Evolutionary conservation across 495 filamentous ascomycete genomes (phyloP), one percentile per base, ranked within the genome.

Genomic region (Talaromyces stipitatus): DNA sequence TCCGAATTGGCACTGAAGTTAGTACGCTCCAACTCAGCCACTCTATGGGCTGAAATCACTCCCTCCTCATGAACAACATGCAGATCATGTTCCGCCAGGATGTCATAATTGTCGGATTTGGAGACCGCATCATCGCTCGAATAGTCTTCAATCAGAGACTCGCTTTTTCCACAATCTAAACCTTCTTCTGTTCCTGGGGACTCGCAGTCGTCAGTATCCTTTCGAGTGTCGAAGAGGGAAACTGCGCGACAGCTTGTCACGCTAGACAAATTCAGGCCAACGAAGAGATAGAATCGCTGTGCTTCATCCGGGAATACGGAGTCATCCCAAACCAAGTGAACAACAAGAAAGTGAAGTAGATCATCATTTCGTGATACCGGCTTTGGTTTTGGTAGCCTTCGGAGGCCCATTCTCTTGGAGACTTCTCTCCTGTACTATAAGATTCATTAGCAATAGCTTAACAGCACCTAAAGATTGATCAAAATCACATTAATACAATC

Each of bases 271-370:
- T 56, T 46, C n/a, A 56, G n/a, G 30, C 36, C 22, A 14, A 27
- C 2, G 23, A 56, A 56, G 22, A 56, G 36, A 28, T 43, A 56
- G 36, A 56, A 56, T 56, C n/a, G n/a, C n/a, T n/a, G n/a, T n/a
- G n/a, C n/a, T n/a, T n/a, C n/a, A n/a, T n/a, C 36, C 7, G 7
- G 36, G 38, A 56, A 43, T n/a, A 56, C 22, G 4, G 36, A 56
- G 20, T 56, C 36, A 45, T 43, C 23, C 36, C n/a, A 56, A 3
- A 56, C 54, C 10, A 43, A 45, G 38, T 56, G 22, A 24, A 56
- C 36, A 18, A 56, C 20, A n/a, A 56, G 20, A 12, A 43, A 56
- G 20, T 56, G 22, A 28, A 54, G 28, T n/a, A 54, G 54, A 27
- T 56, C 22, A 14, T 56, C 22, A 22, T 33, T 43, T 45, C 9